Conservation (phyloP, 805 yeast species). For the Zygoascus bituminiphila region DNA sequence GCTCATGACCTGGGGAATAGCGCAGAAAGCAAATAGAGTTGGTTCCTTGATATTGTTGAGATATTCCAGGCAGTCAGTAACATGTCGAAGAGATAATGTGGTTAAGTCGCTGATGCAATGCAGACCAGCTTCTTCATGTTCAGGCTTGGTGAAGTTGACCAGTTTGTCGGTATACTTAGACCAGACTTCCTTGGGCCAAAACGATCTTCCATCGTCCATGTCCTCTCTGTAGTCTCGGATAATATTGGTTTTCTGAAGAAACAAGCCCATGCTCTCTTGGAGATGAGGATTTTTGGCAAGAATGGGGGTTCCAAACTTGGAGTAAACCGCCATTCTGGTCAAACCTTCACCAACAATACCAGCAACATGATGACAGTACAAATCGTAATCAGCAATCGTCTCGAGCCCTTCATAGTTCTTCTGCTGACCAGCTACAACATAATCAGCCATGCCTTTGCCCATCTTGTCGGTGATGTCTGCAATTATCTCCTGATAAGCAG, state of each 20-base stretch:
- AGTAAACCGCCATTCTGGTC: conserved; percentile 71
- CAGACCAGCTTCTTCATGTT: conserved; percentile 47
- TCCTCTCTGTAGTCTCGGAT: conserved; percentile 94
- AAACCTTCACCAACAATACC: conserved; percentile 97
- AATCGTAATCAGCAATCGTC: conserved; percentile 74
- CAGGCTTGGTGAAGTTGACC: conserved; percentile 47
- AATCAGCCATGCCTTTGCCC: conserved; percentile 99
- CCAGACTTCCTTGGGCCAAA: conserved; percentile 97
- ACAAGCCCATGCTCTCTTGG: conserved; percentile 85
- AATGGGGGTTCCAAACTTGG: conserved; percentile 54
- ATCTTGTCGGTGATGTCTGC: conserved; percentile 69
- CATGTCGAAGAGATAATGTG: conserved; percentile 69
- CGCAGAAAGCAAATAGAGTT: conserved; percentile 81
- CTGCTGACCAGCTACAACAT: conserved; percentile 58
- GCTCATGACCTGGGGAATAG: conserved; percentile 99
- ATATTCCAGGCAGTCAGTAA: conserved; percentile 65
- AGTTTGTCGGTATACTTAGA: conserved; percentile 58
- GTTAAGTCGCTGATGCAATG: conserved; percentile 76
- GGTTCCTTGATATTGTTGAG: conserved; percentile 71
- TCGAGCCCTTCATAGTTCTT: conserved; percentile 72
- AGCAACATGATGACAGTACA: conserved; percentile 95
- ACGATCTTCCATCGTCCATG: conserved; percentile 80
- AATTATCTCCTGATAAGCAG: conserved; percentile 70
- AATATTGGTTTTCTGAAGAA: conserved; percentile 91
- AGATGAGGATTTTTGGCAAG: conserved; percentile 47